Conservation (phyloP, 805 yeast species). For the Sporopachydermia quercuum region DNA sequence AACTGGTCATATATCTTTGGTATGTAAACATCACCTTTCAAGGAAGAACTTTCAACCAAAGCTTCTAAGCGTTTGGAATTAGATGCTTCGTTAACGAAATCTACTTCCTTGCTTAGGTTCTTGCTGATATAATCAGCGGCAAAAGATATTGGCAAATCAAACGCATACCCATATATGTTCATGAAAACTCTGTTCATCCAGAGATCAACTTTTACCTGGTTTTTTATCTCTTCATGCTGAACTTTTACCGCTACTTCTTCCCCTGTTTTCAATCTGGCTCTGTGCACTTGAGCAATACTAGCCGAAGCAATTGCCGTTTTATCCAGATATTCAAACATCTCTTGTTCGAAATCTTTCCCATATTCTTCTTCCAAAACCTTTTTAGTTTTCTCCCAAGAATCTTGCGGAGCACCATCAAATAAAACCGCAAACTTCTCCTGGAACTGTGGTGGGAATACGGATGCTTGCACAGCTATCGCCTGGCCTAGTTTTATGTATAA, state of each 20-base stretch:
- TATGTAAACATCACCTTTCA: slow-evolving; percentile 31
- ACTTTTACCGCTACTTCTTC: slow-evolving; percentile 48
- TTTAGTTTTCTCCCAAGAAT: slow-evolving; percentile 22
- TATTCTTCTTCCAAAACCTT: slow-evolving; percentile 18
- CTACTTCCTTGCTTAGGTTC: slow-evolving; percentile 44
- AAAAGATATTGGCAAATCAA: slow-evolving; percentile 47
- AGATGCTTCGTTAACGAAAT: slow-evolving; percentile 39
- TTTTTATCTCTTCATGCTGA: slow-evolving; percentile 46
- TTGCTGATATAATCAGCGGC: slow-evolving; percentile 42
- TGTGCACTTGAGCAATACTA: slow-evolving; percentile 58
- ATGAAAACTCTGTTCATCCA: slow-evolving; percentile 38
- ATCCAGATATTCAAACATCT: slow-evolving; percentile 33
- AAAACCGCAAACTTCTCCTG: slow-evolving; percentile 40
- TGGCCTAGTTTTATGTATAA: slow-evolving; percentile 68
- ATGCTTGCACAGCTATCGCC: slow-evolving; percentile 63
- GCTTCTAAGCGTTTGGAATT: slow-evolving; percentile 31
- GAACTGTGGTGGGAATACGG: slow-evolving; percentile 48
- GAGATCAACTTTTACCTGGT: slow-evolving; percentile 49
- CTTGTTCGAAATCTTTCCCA: slow-evolving; percentile 27
- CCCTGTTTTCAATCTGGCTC: slow-evolving; percentile 31
- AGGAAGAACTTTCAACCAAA: slow-evolving; percentile 21
- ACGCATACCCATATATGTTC: slow-evolving; percentile 36
- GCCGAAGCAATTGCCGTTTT: slow-evolving; percentile 60
- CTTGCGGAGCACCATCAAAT: slow-evolving; percentile 59
- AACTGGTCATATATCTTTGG: slow-evolving; percentile 36